Evolutionary conservation across 73 alveolate genomes (phyloP), one percentile per base, ranked within the genome.

Genomic region (Paraurostyla sp.): DNA sequence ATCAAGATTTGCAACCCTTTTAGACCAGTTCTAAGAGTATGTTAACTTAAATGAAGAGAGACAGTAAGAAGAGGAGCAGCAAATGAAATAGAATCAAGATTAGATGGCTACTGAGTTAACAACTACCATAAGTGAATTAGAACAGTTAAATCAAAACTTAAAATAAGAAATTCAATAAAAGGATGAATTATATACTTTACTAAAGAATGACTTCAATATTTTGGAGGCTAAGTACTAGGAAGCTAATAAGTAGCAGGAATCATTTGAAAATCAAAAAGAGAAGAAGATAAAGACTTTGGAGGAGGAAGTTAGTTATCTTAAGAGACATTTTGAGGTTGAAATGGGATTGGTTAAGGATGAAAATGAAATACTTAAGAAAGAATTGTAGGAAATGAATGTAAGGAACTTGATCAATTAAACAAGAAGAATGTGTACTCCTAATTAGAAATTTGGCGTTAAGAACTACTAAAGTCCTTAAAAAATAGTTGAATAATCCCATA

Each of bases 11-110:
- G 80, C 91, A 1, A 41, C 60, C 15, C 60, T 81, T 22, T 36
- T 81, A 20, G 91, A 81, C 58, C 60, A 81, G 43, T 81, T 81
- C 82, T 38, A 81, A 38, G 91, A 81, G 71, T 81, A 81, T 41
- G 91, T 81, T 20, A 81, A 81, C 40, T 16, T 56, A 6, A 81
- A 16, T 45, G 91, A 81, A 43, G 36, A 56, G 27, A 32, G 71
- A 13, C 20, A 56, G 25, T 4, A 49, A 22, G 76, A 81, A 25
- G 91, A 81, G 60, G 81, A 81, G 43, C 2, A 16, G 29, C 0
- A 33, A 32, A 11, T 20, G 2, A 56, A 45, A 40, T 1, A 41
- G 23, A 0, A 35, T 13, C 52, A 56, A 22, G 91, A 81, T 2
- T 4, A 25, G 69, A 3, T 81, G 51, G 38, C 58, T 42, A 1